Evolutionary conservation across 805 yeast genomes (phyloP).

Genomic region (Metschnikowia lochheadii): DNA sequence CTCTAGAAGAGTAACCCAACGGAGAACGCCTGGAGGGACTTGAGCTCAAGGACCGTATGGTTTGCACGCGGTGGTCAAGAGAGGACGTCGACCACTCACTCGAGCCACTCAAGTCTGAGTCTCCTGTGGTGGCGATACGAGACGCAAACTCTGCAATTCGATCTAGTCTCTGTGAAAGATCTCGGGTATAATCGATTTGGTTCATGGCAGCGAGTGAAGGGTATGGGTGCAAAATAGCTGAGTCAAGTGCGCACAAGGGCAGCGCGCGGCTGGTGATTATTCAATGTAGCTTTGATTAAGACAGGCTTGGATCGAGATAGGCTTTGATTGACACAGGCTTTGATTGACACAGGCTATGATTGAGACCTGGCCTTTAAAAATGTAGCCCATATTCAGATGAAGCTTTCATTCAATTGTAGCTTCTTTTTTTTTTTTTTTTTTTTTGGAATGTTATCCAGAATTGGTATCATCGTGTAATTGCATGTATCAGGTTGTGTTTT

Average conservation of each 20-base stretch:
- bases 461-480: no score
- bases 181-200: not conserved
- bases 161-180: slow-evolving; percentile 19
- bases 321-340: not conserved
- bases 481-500: no score
- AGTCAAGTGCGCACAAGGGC: not conserved
- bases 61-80: slow-evolving; percentile 1
- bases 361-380: not conserved
- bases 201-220: slow-evolving; percentile 1
- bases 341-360: not conserved
- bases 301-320: no score
- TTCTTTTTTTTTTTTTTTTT: no score
- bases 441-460: no score
- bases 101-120: slow-evolving; percentile 1
- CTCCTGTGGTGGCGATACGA: slow-evolving; percentile 8
- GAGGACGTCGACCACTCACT: not conserved
- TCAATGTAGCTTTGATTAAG: not conserved
- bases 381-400: not conserved
- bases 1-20: not conserved
- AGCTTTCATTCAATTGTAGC: no score
- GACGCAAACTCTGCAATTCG: slow-evolving; percentile 25
- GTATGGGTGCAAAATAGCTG: slow-evolving; percentile 1
- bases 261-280: not conserved
- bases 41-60: slow-evolving; percentile 1
- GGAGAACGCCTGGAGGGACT: slow-evolving; percentile 1